A percentile compares a stretch with the other conserved stretches of the same genome.
Evolutionary conservation across 306 rosid genomes (phyloP).

Genomic region (Prunus armeniaca): DNA sequence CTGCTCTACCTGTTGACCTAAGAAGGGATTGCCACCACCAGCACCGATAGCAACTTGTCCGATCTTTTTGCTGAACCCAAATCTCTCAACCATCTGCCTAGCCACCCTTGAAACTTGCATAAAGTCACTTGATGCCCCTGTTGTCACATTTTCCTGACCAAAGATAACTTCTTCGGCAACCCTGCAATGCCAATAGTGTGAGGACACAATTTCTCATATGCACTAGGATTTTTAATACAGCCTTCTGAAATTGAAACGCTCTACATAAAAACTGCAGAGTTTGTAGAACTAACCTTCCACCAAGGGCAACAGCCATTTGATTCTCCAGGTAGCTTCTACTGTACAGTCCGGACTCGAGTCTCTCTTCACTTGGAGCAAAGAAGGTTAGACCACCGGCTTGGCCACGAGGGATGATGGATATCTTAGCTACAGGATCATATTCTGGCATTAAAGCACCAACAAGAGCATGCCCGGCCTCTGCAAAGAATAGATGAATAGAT

Average conservation of each 20-base stretch:
- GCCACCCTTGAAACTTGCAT: constrained; percentile 99
- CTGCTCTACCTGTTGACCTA: constrained; percentile 87
- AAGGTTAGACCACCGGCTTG: constrained; percentile 72
- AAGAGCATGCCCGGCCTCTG: constrained; percentile 98
- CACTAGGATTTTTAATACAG: not conserved
- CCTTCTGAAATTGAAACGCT: not conserved
- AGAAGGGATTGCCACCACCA: constrained; percentile 93
- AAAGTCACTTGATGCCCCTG: constrained; percentile 96
- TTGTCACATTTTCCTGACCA: constrained; percentile 79
- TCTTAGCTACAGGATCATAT: constrained; percentile 86
- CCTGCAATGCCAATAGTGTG: constrained; percentile 37
- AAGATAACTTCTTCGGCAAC: constrained; percentile 86
- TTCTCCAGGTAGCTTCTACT: constrained; percentile 99
- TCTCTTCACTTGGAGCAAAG: constrained; percentile 68
- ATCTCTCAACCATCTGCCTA: constrained; percentile 97
- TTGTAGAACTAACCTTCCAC: constrained; percentile 46
- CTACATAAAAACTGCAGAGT: not conserved
- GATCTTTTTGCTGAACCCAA: constrained; percentile 95
- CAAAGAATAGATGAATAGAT: constrained; percentile 14
- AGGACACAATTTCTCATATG: not conserved
- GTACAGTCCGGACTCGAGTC: constrained; percentile 74
- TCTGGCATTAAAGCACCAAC: constrained; percentile 72
- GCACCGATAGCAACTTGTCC: constrained; percentile 94
- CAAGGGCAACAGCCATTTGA: constrained; percentile 99
- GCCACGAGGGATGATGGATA: constrained; percentile 94